Evolutionary conservation across 139 green algal species (phyloP), one percentile per base, ranked within the genome.

Genomic region (Coccomyxa sp.): DNA sequence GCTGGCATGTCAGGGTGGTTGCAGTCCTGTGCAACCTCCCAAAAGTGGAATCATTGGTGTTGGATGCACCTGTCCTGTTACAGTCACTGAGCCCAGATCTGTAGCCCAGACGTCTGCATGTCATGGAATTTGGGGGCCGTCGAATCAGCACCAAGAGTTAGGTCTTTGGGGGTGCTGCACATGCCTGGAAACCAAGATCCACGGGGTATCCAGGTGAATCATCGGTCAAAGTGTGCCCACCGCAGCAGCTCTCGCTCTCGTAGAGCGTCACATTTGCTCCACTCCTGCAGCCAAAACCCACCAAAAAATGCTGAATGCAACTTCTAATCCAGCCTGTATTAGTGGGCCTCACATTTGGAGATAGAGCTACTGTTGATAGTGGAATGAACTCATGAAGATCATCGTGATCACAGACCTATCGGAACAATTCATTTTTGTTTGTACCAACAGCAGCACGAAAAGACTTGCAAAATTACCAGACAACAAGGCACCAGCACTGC

Each of bases 121-220:
- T n/a, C n/a, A n/a, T n/a, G n/a, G n/a, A n/a, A n/a, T n/a, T n/a
- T n/a, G n/a, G n/a, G n/a, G n/a, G n/a, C n/a, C n/a, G n/a, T n/a
- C n/a, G n/a, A n/a, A n/a, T n/a, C n/a, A n/a, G n/a, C n/a, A n/a
- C n/a, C n/a, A n/a, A n/a, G n/a, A n/a, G n/a, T n/a, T n/a, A 51
- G 38, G 38, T 51, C 3, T 51, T 51, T n/a, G 60, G 63, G 21
- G 63, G 1, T 67, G 77, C 16, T 82, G 78, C 21, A 25, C 13
- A 32, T 83, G 94, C 94, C 90, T 98, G 97, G 82, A 99, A 98
- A 21, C 96, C 96, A 10, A 99, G 85, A 85, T 99, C 96, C 0
- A 98, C 92, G 0, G 92, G 90, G 63, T 89, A 92, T 1, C 85
- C 83, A 0, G 81, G 86, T 0, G 86, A 90, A 60, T 88, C 71